Evolutionary conservation across 345 rosid species (phyloP), one percentile per base, ranked within the genome.

Genomic region (Heritiera fomes): DNA sequence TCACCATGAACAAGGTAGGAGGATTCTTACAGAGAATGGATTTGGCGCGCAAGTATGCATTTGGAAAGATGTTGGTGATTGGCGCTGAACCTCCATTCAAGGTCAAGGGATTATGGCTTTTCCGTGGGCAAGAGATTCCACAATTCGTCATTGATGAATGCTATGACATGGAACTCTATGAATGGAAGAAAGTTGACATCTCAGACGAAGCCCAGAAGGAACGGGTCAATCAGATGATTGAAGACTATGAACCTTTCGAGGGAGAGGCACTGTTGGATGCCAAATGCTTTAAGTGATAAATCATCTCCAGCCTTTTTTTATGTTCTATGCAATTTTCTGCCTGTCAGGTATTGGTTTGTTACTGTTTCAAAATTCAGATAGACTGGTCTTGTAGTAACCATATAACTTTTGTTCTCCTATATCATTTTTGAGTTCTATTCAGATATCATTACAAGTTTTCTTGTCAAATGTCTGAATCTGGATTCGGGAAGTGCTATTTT

Each of bases 21-120:
- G 99, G 99, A 64, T 96, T 96, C 86, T 93, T 96, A 28, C 99
- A 96, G 82, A 85, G 99, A 30, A 94, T 95, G 98, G 99, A 95
- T 79, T 80, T 95, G 75, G 95, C 95, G 18, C 97, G 99, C 78
- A 95, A 95, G 89, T 95, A 92, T 73, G 89, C 98, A 0, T 95
- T 95, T 40, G 99, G 99, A 20, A 95, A 95, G 91, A 94, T 95
- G 98, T 84, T 95, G n/a, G 86, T 95, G 50, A 90, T 91, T 2
- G 99, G 99, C 2, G 67, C 89, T 2, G 87, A 84, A 75, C 85
- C 98, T 73, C 99, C 99, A 5, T 95, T 79, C 90, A 91, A 94
- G 90, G 97, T 94, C 45, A 90, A 91, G 89, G 99, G 99, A 14
- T 73, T 95, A 69, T 95, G 99, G 99, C 90, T 95, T 14, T 95